Conservation (phyloP, 805 yeast species). For the Yarrowia sp. region DNA sequence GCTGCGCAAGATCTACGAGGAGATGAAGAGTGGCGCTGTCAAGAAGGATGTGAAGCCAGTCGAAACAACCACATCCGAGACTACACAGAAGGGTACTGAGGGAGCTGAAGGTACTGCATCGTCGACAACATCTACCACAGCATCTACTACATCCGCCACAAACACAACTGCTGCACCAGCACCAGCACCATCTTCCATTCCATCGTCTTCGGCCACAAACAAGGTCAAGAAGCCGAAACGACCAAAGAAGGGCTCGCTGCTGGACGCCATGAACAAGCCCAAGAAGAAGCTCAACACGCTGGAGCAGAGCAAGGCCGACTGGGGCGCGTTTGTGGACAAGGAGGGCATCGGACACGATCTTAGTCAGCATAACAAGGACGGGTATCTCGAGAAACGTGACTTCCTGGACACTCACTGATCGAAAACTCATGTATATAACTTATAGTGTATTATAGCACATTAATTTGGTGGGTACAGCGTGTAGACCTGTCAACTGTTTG, state of each 20-base stretch:
- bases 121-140: background rate
- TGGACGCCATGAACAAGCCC: constrained; percentile 53
- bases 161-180: background rate
- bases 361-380: constrained; percentile 80
- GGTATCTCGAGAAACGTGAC: constrained; percentile 89
- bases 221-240: constrained; percentile 30
- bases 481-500: too few relatives aligned
- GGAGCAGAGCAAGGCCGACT: constrained; percentile 91
- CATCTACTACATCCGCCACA: background rate
- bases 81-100: background rate
- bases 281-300: constrained; percentile 78
- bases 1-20: constrained; percentile 25
- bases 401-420: constrained; percentile 59
- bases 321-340: constrained; percentile 93
- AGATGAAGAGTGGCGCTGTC: constrained; percentile 26
- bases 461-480: too few relatives aligned
- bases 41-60: background rate
- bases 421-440: constrained; percentile 1
- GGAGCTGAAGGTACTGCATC: too few relatives aligned
- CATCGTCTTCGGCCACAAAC: constrained; percentile 26
- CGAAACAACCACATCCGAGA: background rate
- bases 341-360: constrained; percentile 85
- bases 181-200: constrained; percentile 2
- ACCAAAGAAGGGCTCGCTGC: constrained; percentile 19
- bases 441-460: constrained; percentile 10